These are phyloP conservation scores for Metschnikowia hibisci DNA, from an alignment of 805 yeast species.

Conservation along the genomic window DNA sequence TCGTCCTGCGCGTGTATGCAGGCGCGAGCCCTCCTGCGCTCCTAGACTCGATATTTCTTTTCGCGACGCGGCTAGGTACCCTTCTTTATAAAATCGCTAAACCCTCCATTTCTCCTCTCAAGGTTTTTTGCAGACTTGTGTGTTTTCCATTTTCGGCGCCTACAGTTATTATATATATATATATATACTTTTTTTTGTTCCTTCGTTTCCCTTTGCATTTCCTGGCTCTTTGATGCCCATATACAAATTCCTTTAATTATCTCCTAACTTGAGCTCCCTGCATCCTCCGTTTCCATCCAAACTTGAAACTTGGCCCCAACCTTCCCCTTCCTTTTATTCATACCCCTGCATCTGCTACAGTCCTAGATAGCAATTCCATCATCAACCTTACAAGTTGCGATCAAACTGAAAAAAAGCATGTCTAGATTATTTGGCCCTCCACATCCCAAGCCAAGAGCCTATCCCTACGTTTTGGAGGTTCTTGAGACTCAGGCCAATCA, in stretches of 20 bases:
- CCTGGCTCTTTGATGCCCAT: constrained; percentile 2
- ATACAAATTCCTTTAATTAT: background rate
- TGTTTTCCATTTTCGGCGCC: no score
- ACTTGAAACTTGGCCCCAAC: no score
- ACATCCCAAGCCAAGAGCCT: constrained; percentile 28
- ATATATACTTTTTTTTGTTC: background rate
- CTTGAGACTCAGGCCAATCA: constrained; percentile 46
- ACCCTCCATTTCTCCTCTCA: background rate
- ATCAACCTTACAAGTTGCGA: background rate
- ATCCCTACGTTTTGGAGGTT: constrained; percentile 43
- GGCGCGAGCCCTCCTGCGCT: constrained; percentile 15
- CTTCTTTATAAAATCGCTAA: constrained; percentile 5
- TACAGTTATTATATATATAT: no score
- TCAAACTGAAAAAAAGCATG: no score
- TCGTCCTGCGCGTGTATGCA: constrained; percentile 9
- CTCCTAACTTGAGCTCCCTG: no score
- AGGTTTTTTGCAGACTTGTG: constrained; percentile 2
- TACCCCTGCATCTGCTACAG: no score
- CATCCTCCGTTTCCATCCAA: no score
- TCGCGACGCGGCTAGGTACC: constrained; percentile 16
- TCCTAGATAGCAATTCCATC: no score
- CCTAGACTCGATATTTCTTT: constrained; percentile 12
- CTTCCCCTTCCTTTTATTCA: no score
- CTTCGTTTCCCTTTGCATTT: background rate
- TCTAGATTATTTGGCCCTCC: constrained; percentile 24